Conservation (phyloP, 225 moss, liverwort and hornwort species). For the Sphagnum tenellum region DNA sequence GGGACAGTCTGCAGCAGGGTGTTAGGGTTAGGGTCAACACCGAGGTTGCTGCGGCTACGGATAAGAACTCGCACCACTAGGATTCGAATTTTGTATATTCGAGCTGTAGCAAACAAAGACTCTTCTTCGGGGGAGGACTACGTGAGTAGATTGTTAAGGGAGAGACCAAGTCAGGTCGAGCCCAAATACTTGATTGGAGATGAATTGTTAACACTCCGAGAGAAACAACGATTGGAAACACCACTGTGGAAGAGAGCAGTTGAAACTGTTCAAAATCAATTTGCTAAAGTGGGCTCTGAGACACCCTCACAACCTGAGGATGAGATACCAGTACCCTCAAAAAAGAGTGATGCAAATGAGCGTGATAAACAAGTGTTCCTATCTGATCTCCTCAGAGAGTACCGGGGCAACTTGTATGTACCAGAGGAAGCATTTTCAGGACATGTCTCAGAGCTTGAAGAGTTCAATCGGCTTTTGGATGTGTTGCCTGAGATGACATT, state of each 20-base stretch:
- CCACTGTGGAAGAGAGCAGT: conserved; percentile 62
- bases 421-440: conserved; percentile 81
- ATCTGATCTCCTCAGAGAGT: conserved; percentile 77
- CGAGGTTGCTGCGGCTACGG: conserved; percentile 11
- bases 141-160: conserved; percentile 53
- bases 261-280: conserved; percentile 27
- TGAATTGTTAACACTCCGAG: conserved; percentile 67
- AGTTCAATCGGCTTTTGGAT: conserved; percentile 48
- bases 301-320: conserved; percentile 5
- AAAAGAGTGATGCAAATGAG: conserved; percentile 8
- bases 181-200: conserved; percentile 68
- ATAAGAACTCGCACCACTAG: conserved; percentile 19
- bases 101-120: conserved; percentile 2
- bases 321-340: conserved; percentile 6
- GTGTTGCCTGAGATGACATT: conserved; percentile 71
- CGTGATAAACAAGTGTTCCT: conserved; percentile 50
- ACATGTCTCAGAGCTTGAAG: conserved; percentile 49
- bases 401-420: conserved; percentile 77
- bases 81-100: background rate
- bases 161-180: conserved; percentile 80
- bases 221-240: conserved; percentile 58
- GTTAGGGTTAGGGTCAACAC: background rate
- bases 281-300: conserved; percentile 18
- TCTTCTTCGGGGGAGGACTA: conserved; percentile 28
- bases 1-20: background rate